Conservation (phyloP, 2,329 filamentous ascomycete species). For the Pochonia chlamydosporia region DNA sequence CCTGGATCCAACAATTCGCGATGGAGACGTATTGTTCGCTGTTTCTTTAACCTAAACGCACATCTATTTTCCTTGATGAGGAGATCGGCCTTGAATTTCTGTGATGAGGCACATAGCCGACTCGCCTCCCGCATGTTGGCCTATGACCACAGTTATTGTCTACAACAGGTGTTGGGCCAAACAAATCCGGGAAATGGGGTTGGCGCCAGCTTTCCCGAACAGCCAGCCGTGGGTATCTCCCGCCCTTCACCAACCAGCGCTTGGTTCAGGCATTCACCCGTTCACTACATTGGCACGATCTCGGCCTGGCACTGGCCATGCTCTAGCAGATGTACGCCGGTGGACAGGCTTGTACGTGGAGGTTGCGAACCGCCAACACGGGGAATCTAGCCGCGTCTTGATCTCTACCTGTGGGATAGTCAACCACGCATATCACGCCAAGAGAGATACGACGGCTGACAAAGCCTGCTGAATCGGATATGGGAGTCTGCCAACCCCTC, state of each 20-base stretch:
- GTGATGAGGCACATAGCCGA: not conserved
- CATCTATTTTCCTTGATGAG: no score
- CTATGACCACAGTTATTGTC: not conserved
- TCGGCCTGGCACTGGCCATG: not conserved
- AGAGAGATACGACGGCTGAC: not conserved
- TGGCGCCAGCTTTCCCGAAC: not conserved
- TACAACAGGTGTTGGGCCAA: not conserved
- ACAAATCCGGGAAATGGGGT: not conserved
- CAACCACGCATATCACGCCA: not conserved
- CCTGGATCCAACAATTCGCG: not conserved
- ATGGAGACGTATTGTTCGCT: no score
- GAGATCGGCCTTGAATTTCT: not conserved
- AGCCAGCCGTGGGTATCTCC: not conserved
- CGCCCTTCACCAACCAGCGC: not conserved
- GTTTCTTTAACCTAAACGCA: no score
- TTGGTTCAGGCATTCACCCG: no score
- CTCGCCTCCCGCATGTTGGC: not conserved
- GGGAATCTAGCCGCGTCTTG: not conserved
- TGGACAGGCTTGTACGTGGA: not conserved
- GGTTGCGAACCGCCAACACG: not conserved
- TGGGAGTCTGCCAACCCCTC: not conserved
- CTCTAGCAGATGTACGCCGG: not conserved
- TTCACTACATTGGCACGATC: not conserved
- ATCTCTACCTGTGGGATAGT: not conserved
- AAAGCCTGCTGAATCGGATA: not conserved